A percentile compares a stretch with the other conserved stretches of the same genome.
Conservation (phyloP, 2,329 filamentous ascomycete genomes). For the Colletotrichum sp. region DNA sequence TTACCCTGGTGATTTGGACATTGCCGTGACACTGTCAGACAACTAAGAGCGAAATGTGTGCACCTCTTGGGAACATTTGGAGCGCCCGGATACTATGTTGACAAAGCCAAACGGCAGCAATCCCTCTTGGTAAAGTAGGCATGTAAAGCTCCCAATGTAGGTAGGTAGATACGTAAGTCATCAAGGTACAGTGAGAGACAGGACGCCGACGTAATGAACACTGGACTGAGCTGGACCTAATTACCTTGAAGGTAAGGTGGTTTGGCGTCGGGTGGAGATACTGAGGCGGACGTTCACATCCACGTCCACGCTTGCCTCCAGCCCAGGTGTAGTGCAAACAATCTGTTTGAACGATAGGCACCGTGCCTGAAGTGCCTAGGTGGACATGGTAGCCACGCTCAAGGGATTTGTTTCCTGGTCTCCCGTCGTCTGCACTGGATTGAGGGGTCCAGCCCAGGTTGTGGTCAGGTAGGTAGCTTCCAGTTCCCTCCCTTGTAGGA, state of each 20-base stretch:
- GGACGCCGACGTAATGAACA: neutral
- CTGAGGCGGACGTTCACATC: neutral
- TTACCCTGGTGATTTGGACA: neutral
- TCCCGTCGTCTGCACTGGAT: no score
- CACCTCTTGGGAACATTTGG: neutral
- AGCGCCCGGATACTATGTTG: neutral
- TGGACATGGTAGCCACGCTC: neutral
- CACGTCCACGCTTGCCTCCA: neutral
- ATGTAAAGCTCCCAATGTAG: no score
- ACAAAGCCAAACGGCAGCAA: neutral
- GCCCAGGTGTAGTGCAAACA: neutral
- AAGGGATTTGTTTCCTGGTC: neutral
- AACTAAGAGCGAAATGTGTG: neutral
- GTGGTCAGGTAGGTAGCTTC: neutral
- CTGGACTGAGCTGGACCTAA: neutral
- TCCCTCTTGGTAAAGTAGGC: neutral
- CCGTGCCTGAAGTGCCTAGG: neutral
- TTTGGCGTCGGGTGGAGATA: neutral
- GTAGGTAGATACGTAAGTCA: neutral
- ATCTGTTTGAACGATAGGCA: neutral
- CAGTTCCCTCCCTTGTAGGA: neutral
- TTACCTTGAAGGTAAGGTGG: no score
- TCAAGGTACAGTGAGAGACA: neutral
- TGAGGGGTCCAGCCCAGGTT: neutral
- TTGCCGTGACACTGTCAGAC: neutral